These are phyloP conservation scores for Scedosporium minutisporum DNA, from an alignment of 2,329 filamentous ascomycete species.

Conservation along the genomic window DNA sequence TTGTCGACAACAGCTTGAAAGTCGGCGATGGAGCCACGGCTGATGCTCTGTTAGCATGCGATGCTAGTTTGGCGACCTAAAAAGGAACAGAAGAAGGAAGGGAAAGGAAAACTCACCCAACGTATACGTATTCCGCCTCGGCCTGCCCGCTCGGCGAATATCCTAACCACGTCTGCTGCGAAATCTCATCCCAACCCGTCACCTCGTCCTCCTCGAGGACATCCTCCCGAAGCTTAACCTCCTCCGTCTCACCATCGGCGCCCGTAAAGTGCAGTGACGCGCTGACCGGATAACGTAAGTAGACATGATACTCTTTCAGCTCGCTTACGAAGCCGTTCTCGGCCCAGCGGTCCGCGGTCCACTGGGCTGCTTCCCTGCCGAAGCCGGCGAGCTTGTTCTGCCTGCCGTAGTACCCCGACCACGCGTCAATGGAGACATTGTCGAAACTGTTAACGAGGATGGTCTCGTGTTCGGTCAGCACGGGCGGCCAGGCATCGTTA, in stretches of 20 bases:
- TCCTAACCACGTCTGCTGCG: slow-evolving; percentile 72
- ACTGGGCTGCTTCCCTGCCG: slow-evolving; percentile 26
- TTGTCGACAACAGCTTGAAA: slow-evolving; percentile 61
- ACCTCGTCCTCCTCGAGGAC: slow-evolving; percentile 65
- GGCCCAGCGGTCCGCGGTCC: slow-evolving; percentile 26
- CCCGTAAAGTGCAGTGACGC: slow-evolving; percentile 36
- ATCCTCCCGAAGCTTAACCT: slow-evolving; percentile 63
- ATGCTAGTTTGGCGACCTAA: not conserved
- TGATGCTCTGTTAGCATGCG: slow-evolving; percentile 4
- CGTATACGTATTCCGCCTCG: slow-evolving; percentile 65
- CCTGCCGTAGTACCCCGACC: slow-evolving; percentile 29
- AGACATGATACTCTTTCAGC: slow-evolving; percentile 44
- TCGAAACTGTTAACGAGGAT: slow-evolving; percentile 26
- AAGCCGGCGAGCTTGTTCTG: slow-evolving; percentile 27
- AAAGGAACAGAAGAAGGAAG: not conserved
- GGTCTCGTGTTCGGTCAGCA: slow-evolving; percentile 22
- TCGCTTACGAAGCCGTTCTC: slow-evolving; percentile 24
- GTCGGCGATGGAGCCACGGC: slow-evolving; percentile 59
- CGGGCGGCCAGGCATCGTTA: slow-evolving; percentile 24
- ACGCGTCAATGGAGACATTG: slow-evolving; percentile 25
- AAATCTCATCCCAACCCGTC: slow-evolving; percentile 48
- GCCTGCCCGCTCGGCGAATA: slow-evolving; percentile 74
- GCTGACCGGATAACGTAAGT: slow-evolving; percentile 50
- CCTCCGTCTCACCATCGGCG: slow-evolving; percentile 39
- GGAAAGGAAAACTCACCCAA: slow-evolving; percentile 41